Percentiles rank a stretch among this genome's conserved stretches.
Conservation (phyloP, 352 stramenopile species). For the Globisporangium radiosum region DNA sequence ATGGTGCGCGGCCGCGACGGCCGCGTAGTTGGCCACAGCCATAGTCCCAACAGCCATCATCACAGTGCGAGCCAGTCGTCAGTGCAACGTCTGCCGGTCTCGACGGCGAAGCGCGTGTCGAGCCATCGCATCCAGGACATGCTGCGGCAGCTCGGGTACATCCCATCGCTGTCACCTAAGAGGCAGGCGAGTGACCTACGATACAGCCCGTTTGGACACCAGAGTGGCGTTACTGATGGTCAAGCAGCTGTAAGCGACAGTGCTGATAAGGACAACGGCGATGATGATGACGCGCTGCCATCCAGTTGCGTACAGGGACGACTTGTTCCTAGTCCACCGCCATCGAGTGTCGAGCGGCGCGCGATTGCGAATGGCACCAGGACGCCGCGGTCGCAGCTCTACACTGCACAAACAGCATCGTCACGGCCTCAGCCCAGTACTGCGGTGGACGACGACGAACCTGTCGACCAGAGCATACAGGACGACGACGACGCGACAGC, state of each 20-base stretch:
- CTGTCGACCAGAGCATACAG: too few relatives aligned
- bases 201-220: too few relatives aligned
- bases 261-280: not conserved
- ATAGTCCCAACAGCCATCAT: constrained; percentile 5
- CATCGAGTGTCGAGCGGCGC: constrained; percentile 1
- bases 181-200: too few relatives aligned
- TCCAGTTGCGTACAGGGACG: constrained; percentile 27
- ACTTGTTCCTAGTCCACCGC: constrained; percentile 26
- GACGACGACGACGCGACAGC: too few relatives aligned
- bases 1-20: constrained; percentile 28
- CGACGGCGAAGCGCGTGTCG: not conserved
- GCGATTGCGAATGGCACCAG: not conserved
- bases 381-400: constrained; percentile 17
- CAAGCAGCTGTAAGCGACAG: not conserved
- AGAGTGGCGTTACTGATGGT: too few relatives aligned
- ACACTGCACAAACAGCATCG: constrained; percentile 2
- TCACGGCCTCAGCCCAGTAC: too few relatives aligned
- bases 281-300: constrained; percentile 19
- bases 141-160: constrained; percentile 31
- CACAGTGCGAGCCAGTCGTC: not conserved
- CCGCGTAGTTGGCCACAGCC: constrained; percentile 18
- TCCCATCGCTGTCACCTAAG: constrained; percentile 15
- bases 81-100: not conserved
- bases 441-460: not conserved
- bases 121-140: constrained; percentile 29